A percentile compares a stretch with the other conserved stretches of the same genome.
These are phyloP conservation scores for Phaffia rhodozyma DNA, from an alignment of 1,284 basidiomycete genomes.

Conservation along the genomic window DNA sequence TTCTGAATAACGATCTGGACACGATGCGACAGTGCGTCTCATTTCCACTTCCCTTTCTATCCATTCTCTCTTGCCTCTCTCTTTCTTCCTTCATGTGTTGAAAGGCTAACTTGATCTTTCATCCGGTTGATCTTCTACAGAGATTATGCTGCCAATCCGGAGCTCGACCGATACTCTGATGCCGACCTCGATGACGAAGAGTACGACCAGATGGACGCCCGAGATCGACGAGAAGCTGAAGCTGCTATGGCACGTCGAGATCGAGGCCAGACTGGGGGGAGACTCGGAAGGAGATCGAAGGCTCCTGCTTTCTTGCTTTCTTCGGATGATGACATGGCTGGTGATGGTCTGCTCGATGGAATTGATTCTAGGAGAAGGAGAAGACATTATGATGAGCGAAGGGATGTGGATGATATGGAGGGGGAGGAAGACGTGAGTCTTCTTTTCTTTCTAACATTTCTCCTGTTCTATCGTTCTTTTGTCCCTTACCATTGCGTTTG, in stretches of 20 bases:
- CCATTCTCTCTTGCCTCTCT: not conserved
- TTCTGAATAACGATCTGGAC: conserved; percentile 41
- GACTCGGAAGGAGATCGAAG: conserved; percentile 61
- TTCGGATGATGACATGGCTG: conserved; percentile 51
- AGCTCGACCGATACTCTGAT: conserved; percentile 78
- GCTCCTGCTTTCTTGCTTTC: conserved; percentile 75
- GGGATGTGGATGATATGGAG: conserved; percentile 70
- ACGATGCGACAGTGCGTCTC: not conserved
- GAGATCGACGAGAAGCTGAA: conserved; percentile 72
- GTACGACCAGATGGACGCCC: conserved; percentile 57
- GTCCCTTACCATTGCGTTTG: not conserved
- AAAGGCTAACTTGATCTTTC: conserved; percentile 10
- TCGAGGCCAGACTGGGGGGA: conserved; percentile 50
- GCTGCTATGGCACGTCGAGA: conserved; percentile 79
- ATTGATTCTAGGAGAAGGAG: conserved; percentile 62
- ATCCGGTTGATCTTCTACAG: conserved; percentile 38
- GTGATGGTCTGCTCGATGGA: conserved; percentile 45
- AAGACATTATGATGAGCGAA: conserved; percentile 76
- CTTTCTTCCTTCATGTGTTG: not conserved
- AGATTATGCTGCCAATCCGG: conserved; percentile 73
- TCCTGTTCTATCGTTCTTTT: not conserved
- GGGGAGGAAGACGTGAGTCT: conserved; percentile 64
- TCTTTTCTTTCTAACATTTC: not conserved
- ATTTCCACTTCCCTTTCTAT: not conserved
- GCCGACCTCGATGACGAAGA: conserved; percentile 78